A percentile compares a stretch with the other conserved stretches of the same genome.
These are phyloP conservation scores for Populus davidiana DNA, from an alignment of 345 rosid species.

Conservation along the genomic window DNA sequence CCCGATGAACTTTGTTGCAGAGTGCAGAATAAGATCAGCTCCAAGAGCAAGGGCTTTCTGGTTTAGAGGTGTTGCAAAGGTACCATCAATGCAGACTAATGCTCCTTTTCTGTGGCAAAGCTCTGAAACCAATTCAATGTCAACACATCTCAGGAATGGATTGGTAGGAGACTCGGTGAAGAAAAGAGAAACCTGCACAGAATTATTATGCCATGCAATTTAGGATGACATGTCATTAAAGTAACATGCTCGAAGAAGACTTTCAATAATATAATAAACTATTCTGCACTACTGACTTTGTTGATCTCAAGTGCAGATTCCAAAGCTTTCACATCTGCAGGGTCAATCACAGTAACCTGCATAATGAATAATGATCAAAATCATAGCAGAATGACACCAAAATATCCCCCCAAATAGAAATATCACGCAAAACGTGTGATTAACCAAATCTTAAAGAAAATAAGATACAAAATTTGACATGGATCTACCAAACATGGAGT, in stretches of 20 bases:
- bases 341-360: conserved; percentile 94
- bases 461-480: not conserved
- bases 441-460: not conserved
- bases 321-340: conserved; percentile 79
- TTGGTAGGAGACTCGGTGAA: conserved; percentile 96
- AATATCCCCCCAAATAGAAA: not conserved
- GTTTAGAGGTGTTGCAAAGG: conserved; percentile 96
- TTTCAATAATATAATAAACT: not conserved
- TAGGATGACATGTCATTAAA: conserved; percentile 1
- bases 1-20: conserved; percentile 86
- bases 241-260: not conserved
- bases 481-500: not conserved
- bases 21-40: conserved; percentile 92
- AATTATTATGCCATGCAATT: conserved; percentile 19
- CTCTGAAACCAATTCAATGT: conserved; percentile 76
- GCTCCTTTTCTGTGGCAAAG: conserved; percentile 88
- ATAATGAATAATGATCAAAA: conserved; percentile 14
- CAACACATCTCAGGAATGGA: conserved; percentile 94
- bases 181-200: conserved; percentile 77
- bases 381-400: not conserved
- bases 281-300: conserved; percentile 49
- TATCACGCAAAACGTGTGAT: not conserved
- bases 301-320: conserved; percentile 67
- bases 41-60: conserved; percentile 95
- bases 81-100: conserved; percentile 94